Evolutionary conservation across 2,329 filamentous ascomycete genomes (phyloP), one percentile per base, ranked within the genome.

Genomic region (Blastomyces parvus): DNA sequence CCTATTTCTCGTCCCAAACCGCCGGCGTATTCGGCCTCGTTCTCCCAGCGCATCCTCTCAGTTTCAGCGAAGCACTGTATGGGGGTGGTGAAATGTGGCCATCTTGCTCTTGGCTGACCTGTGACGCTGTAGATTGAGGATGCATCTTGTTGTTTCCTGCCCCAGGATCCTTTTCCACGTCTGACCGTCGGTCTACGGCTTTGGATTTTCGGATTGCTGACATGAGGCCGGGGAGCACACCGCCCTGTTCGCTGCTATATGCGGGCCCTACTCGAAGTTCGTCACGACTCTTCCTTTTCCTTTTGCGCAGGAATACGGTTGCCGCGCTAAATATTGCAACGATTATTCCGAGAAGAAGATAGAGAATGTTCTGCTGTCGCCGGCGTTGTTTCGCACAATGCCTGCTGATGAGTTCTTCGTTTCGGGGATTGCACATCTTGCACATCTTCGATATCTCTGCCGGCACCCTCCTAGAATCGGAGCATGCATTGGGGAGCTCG

Each of bases 391-490:
- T 57, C 22, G 27, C 14, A 17, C 40, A 59, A 46, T 59, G 40
- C 25, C 30, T 59, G 3, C 25, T 33, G 57, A 66, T 61, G 11
- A 40, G 59, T 17, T 56, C 60, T 38, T 66, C 64, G 30, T 65
- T 50, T 38, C 33, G 56, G 11, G 65, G 65, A 14, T 55, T 64
- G 46, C 65, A 66, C 64, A 66, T 64, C 22, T 56, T 62, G 55
- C 65, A 66, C 25, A 60, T 52, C 19, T 59, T 55, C 33, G 22
- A 52, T 13, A 62, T 59, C n/a, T 33, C 60, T 22, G 30, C 40
- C 2, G 59, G 48, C 40, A 56, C 46, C 22, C 33, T 44, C 33
- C 30, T 46, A 19, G 44, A 17, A 1, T 61, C 42, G 13, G 42
- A 59, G 40, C 63, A 66, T 27, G 59, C 61, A n/a, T 40, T 22